phyloP scores from a whole-genome alignment of 306 rosid genomes.

The peach (Prunus persica) region Prunus_persica_NCBIv2 NC_034012.1:11567001-11567500 shows the following conservation, averaged over 20 bases:
- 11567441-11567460: not conserved
- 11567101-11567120: conserved; percentile 1
- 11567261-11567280: not conserved
- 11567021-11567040: conserved; percentile 38
- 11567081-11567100: conserved; percentile 7
- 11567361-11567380: not conserved
- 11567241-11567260: not conserved
- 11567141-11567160: conserved; percentile 77
- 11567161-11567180: conserved; percentile 81
- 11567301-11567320: conserved; percentile 2
- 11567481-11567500: not conserved
- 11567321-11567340: not conserved
- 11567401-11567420: not conserved
- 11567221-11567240: not conserved
- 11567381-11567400: not conserved
- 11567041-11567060: conserved; percentile 46
- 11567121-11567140: conserved; percentile 44
- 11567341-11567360: not conserved
- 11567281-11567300: not conserved
- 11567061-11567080: not conserved
- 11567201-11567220: conserved; percentile 16
- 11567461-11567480: not conserved
- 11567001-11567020: conserved; percentile 53
- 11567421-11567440: not conserved
- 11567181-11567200: conserved; percentile 57